Evolutionary conservation across 2,329 filamentous ascomycete species (phyloP).

Genomic region (Ophiobolus disseminans): DNA sequence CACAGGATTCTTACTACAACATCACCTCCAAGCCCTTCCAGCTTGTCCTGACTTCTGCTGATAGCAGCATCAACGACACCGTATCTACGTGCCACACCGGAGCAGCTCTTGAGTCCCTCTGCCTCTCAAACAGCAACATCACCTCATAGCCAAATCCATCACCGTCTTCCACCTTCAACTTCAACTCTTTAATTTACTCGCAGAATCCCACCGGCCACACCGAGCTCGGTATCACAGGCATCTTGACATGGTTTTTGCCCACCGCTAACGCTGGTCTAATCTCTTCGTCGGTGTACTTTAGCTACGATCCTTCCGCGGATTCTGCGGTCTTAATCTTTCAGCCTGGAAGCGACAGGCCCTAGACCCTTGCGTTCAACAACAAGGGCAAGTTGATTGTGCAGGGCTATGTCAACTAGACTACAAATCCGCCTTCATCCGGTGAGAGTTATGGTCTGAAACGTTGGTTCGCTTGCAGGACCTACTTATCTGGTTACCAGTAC

Average conservation of each 20-base stretch:
- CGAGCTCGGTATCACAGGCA: constrained; percentile 32
- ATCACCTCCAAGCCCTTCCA: constrained; percentile 55
- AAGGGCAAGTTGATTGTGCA: constrained; percentile 50
- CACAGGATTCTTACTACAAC: constrained; percentile 36
- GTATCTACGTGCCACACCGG: constrained; percentile 57
- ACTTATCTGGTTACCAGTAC: constrained; percentile 52
- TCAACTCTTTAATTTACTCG: constrained; percentile 42
- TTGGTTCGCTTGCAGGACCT: constrained; percentile 57
- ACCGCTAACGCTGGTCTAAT: constrained; percentile 36
- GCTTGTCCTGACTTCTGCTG: constrained; percentile 50
- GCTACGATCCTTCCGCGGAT: constrained; percentile 49
- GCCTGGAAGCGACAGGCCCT: constrained; percentile 34
- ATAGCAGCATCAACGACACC: constrained; percentile 49
- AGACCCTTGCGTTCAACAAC: constrained; percentile 51
- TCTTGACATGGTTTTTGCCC: constrained; percentile 54
- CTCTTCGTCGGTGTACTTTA: constrained; percentile 47
- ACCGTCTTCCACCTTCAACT: constrained; percentile 24
- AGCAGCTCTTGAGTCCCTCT: constrained; percentile 58
- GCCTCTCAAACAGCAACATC: constrained; percentile 37
- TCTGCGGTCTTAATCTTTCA: constrained; percentile 53
- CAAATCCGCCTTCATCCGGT: constrained; percentile 37
- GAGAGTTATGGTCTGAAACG: constrained; percentile 40
- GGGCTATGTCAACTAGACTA: constrained; percentile 50
- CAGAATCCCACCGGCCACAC: constrained; percentile 16
- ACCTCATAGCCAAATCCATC: constrained; percentile 23